Conservation (phyloP, 805 yeast species). For the Hanseniaspora jakobsenii region DNA sequence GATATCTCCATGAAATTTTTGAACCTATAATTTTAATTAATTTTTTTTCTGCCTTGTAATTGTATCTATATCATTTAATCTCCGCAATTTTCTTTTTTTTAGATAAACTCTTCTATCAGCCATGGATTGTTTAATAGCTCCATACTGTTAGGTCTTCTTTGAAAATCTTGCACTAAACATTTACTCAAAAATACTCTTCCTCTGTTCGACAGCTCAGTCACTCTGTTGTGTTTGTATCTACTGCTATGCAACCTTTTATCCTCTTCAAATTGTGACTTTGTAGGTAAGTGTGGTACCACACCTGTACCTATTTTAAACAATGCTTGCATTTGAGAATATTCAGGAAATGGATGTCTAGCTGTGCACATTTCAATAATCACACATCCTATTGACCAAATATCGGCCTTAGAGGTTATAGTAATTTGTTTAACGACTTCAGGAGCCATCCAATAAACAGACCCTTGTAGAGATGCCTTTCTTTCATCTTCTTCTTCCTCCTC, state of each 20-base stretch:
- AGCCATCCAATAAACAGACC: constrained; percentile 98
- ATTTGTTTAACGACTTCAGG: constrained; percentile 95
- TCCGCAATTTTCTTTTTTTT: neutral
- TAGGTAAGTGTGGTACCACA: constrained; percentile 68
- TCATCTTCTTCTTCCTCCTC: constrained; percentile 20
- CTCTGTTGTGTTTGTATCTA: constrained; percentile 12
- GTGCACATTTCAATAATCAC: constrained; percentile 89
- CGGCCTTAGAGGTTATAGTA: constrained; percentile 83
- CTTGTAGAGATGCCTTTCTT: constrained; percentile 76
- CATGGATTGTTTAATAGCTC: constrained; percentile 36
- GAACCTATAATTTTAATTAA: neutral
- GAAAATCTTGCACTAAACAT: constrained; percentile 66
- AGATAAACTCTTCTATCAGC: constrained; percentile 8
- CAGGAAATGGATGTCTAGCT: constrained; percentile 92
- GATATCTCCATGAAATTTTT: no score
- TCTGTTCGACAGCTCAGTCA: constrained; percentile 26
- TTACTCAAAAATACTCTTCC: constrained; percentile 37
- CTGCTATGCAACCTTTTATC: constrained; percentile 27
- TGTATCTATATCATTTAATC: neutral
- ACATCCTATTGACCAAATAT: constrained; percentile 96
- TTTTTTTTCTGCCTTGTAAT: neutral
- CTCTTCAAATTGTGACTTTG: constrained; percentile 56
- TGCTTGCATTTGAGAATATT: constrained; percentile 92
- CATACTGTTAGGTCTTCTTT: constrained; percentile 60
- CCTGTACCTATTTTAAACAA: constrained; percentile 86